Percentiles rank a stretch among this genome's conserved stretches.
Evolutionary conservation across 2,329 filamentous ascomycete species (phyloP).

Genomic region (Thielaviopsis musarum): DNA sequence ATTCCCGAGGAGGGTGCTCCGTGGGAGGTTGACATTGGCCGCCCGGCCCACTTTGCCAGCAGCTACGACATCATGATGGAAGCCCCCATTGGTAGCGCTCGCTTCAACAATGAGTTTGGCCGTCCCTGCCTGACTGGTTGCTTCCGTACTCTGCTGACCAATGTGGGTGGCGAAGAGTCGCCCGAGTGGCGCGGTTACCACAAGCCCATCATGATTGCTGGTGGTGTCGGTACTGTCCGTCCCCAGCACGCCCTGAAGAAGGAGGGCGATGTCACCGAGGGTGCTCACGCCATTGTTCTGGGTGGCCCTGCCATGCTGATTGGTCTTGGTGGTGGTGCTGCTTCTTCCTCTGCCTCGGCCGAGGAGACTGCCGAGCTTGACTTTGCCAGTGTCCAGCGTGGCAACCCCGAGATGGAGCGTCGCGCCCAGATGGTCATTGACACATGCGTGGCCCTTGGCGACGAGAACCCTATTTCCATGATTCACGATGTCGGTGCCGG

Average conservation of each 20-base stretch:
- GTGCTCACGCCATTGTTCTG: slow-evolving; percentile 82
- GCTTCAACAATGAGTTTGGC: slow-evolving; percentile 97
- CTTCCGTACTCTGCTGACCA: slow-evolving; percentile 75
- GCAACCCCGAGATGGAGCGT: slow-evolving; percentile 91
- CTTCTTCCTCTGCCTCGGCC: slow-evolving; percentile 75
- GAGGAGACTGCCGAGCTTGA: slow-evolving; percentile 85
- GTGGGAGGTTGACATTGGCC: slow-evolving; percentile 85
- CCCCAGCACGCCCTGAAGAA: slow-evolving; percentile 84
- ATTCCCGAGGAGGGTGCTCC: slow-evolving; percentile 71
- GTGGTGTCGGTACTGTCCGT: slow-evolving; percentile 80
- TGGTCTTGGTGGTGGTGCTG: slow-evolving; percentile 72
- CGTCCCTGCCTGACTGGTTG: slow-evolving; percentile 76
- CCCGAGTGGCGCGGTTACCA: slow-evolving; percentile 79
- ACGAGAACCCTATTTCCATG: slow-evolving; percentile 79
- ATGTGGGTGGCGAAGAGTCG: slow-evolving; percentile 35
- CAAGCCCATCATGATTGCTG: slow-evolving; percentile 97
- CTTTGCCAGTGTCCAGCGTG: slow-evolving; percentile 92
- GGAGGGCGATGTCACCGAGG: slow-evolving; percentile 59
- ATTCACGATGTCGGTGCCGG: slow-evolving; percentile 97
- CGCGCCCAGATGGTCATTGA: slow-evolving; percentile 98
- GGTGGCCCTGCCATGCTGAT: slow-evolving; percentile 97
- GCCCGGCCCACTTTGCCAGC: slow-evolving; percentile 80
- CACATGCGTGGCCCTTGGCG: slow-evolving; percentile 69
- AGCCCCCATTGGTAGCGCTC: slow-evolving; percentile 82
- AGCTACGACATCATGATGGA: slow-evolving; percentile 96